Conservation (phyloP, 2,329 filamentous ascomycete genomes). For the Cytospora piceae region DNA sequence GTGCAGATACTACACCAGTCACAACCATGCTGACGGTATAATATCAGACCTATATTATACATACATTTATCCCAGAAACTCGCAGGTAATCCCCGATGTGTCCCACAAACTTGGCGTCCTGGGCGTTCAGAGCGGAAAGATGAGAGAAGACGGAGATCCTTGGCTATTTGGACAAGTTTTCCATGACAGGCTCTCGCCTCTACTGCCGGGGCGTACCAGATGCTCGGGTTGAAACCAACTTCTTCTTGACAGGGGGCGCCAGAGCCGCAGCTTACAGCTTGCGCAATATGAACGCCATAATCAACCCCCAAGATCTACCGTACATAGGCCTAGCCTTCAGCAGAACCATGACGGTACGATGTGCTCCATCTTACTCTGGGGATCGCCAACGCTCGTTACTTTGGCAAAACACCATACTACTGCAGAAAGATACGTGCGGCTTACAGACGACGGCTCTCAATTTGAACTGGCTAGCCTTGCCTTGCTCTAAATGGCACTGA, state of each 20-base stretch:
- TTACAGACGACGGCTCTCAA: neutral
- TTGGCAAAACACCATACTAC: neutral
- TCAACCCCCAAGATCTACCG: too few species aligned
- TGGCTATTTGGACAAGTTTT: neutral
- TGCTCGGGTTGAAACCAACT: slow-evolving; percentile 13
- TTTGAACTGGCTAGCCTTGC: neutral
- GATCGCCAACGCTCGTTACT: neutral
- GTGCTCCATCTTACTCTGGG: neutral
- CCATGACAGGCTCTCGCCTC: slow-evolving; percentile 14
- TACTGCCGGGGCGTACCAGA: slow-evolving; percentile 18
- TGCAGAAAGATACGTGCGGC: too few species aligned
- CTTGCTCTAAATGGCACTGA: neutral
- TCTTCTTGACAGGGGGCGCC: neutral
- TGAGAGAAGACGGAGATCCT: slow-evolving; percentile 11
- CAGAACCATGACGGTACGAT: neutral
- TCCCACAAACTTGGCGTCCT: slow-evolving; percentile 6
- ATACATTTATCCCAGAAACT: slow-evolving; percentile 14
- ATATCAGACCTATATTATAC: slow-evolving; percentile 22
- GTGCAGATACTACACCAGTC: slow-evolving; percentile 9
- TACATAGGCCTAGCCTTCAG: neutral
- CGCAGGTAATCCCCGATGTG: slow-evolving; percentile 10
- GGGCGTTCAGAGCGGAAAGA: slow-evolving; percentile 9
- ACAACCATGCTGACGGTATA: slow-evolving; percentile 10
- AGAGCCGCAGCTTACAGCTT: neutral
- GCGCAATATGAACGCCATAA: neutral